Evolutionary conservation across 2,329 filamentous ascomycete species (phyloP).

Genomic region (Penicillium sp.): DNA sequence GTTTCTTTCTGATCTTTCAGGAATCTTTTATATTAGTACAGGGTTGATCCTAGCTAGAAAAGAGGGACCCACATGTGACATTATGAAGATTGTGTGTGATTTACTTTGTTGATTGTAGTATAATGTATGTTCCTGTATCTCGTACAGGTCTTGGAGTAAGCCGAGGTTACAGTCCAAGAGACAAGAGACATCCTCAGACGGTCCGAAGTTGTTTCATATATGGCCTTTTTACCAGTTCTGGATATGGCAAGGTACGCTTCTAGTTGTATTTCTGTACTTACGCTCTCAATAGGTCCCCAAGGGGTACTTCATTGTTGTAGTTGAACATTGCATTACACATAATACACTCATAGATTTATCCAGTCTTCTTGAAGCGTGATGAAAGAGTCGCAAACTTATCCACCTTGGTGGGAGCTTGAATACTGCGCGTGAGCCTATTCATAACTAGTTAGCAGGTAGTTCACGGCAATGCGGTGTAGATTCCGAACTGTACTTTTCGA

Average conservation of each 20-base stretch:
- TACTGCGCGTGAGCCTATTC: slow-evolving; percentile 62
- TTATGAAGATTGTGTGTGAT: neutral
- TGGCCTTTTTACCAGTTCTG: neutral
- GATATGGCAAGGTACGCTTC: neutral
- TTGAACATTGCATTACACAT: neutral
- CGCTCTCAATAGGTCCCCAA: neutral
- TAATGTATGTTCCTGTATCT: neutral
- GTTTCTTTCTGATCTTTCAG: neutral
- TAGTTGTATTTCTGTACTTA: neutral
- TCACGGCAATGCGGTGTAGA: neutral
- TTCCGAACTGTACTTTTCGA: slow-evolving; percentile 75
- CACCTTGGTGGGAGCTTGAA: slow-evolving; percentile 59
- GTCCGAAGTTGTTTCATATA: neutral
- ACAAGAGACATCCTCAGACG: neutral
- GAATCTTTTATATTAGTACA: neutral
- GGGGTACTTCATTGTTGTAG: slow-evolving; percentile 2
- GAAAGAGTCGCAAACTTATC: slow-evolving; percentile 71
- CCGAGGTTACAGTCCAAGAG: neutral
- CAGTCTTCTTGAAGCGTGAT: slow-evolving; percentile 67
- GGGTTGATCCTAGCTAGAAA: neutral
- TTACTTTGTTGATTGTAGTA: neutral
- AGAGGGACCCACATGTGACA: neutral
- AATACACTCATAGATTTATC: slow-evolving; percentile 29
- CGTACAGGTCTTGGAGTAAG: neutral
- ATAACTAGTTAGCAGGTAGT: slow-evolving; percentile 19